A percentile compares a stretch with the other conserved stretches of the same genome.
Conservation (phyloP, 2,329 filamentous ascomycete species). For the Phaeosphaeria sp. region DNA sequence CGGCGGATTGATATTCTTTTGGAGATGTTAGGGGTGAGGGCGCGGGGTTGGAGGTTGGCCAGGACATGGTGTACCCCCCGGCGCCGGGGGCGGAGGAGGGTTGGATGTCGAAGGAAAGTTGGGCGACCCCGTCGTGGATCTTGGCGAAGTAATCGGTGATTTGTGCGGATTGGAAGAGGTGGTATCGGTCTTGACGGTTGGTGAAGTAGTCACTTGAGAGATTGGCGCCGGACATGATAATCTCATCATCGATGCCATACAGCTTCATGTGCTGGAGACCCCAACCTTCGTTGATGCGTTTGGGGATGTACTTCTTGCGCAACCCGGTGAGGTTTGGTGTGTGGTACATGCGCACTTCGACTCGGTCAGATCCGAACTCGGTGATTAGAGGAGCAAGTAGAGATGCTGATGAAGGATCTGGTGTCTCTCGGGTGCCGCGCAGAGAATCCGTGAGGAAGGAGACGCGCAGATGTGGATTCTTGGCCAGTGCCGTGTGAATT, state of each 20-base stretch:
- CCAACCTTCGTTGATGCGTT: constrained; percentile 96
- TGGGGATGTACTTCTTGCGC: constrained; percentile 82
- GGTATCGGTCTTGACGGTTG: constrained; percentile 92
- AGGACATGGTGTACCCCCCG: constrained; percentile 65
- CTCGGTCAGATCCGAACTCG: constrained; percentile 82
- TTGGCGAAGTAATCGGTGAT: constrained; percentile 82
- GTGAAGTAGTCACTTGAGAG: constrained; percentile 94
- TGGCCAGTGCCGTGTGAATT: constrained; percentile 74
- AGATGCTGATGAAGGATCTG: constrained; percentile 84
- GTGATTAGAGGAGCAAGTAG: constrained; percentile 81
- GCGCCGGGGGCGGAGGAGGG: constrained; percentile 61
- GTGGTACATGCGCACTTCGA: constrained; percentile 97
- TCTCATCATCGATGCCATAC: constrained; percentile 93
- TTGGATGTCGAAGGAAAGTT: constrained; percentile 79
- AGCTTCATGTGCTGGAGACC: constrained; percentile 99
- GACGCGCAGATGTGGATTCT: constrained; percentile 77
- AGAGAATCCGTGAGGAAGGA: constrained; percentile 92
- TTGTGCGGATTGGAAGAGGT: constrained; percentile 80
- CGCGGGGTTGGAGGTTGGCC: constrained; percentile 77
- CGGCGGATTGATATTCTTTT: constrained; percentile 70
- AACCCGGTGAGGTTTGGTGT: constrained; percentile 92
- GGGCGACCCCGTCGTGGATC: constrained; percentile 78
- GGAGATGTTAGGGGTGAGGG: constrained; percentile 77
- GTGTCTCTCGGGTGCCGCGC: constrained; percentile 88
- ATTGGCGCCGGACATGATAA: constrained; percentile 90